Conservation (phyloP, 306 rosid species). For the Quercus aquifolioides region DNA sequence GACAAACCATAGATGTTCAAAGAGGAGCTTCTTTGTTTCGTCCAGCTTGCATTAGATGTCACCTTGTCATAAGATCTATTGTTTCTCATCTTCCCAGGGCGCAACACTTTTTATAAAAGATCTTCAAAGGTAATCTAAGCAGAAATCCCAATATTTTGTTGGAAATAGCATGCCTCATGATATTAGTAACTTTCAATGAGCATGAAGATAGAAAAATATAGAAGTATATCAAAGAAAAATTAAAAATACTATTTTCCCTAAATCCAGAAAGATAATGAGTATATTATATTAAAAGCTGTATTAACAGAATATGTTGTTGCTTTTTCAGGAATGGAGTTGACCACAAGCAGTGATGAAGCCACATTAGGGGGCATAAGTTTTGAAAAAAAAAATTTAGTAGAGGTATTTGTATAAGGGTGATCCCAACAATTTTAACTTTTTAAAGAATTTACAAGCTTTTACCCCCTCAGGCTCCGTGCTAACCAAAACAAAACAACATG, state of each 20-base stretch:
- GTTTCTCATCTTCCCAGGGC: constrained; percentile 40
- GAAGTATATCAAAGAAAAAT: too few relatives aligned
- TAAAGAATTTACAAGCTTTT: too few relatives aligned
- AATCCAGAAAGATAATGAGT: background rate
- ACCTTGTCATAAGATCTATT: constrained; percentile 17
- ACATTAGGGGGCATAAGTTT: too few relatives aligned
- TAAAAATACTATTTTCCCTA: background rate
- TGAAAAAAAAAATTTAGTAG: too few relatives aligned
- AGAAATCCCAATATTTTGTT: background rate
- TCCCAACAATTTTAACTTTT: too few relatives aligned
- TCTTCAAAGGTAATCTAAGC: constrained; percentile 62
- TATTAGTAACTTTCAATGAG: background rate
- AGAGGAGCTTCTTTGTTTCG: constrained; percentile 65
- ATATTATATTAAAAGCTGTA: background rate
- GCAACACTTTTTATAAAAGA: constrained; percentile 71
- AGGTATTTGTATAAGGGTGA: too few relatives aligned
- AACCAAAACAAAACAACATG: too few relatives aligned
- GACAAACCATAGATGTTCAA: constrained; percentile 61
- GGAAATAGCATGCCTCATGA: background rate
- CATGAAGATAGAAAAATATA: too few relatives aligned
- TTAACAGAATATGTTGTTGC: background rate
- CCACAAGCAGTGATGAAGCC: constrained; percentile 54
- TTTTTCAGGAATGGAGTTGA: constrained; percentile 72
- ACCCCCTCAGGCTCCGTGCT: too few relatives aligned
- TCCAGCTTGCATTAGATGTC: constrained; percentile 86